Percentiles rank a stretch among this genome's conserved stretches.
Evolutionary conservation across 331 rosid species (phyloP).

Genomic region (Arachis monticola): DNA sequence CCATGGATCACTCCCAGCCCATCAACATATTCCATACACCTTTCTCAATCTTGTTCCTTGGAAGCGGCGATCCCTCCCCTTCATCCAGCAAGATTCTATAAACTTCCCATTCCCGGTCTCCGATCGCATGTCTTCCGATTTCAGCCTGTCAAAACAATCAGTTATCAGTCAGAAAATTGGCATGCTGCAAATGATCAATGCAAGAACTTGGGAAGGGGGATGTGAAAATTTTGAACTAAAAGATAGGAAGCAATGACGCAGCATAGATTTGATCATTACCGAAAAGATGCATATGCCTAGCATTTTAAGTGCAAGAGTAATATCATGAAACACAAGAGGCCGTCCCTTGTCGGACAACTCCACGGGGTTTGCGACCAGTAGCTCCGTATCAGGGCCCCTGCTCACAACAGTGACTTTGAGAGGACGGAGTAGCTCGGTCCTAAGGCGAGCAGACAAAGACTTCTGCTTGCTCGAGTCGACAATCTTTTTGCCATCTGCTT

Average conservation of each 20-base stretch:
- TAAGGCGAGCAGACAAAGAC: slow-evolving; percentile 66
- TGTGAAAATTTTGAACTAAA: slow-evolving; percentile 27
- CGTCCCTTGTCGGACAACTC: slow-evolving; percentile 92
- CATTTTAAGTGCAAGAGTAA: slow-evolving; percentile 86
- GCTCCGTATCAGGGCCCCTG: slow-evolving; percentile 89
- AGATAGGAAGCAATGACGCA: slow-evolving; percentile 32
- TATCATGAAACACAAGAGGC: slow-evolving; percentile 89
- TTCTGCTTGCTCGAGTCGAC: slow-evolving; percentile 76
- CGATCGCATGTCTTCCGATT: slow-evolving; percentile 76
- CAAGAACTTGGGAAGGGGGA: not conserved
- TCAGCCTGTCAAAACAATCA: slow-evolving; percentile 70
- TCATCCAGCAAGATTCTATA: slow-evolving; percentile 92
- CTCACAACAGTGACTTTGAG: slow-evolving; percentile 75
- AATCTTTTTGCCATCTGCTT: slow-evolving; percentile 90
- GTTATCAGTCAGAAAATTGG: not conserved
- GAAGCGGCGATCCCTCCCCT: slow-evolving; percentile 59
- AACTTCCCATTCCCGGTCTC: slow-evolving; percentile 90
- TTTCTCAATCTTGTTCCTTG: slow-evolving; percentile 66
- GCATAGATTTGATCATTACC: slow-evolving; percentile 56
- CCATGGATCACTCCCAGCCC: slow-evolving; percentile 82
- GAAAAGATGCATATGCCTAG: slow-evolving; percentile 73
- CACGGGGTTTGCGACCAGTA: slow-evolving; percentile 88
- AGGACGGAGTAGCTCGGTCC: slow-evolving; percentile 76
- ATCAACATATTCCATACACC: slow-evolving; percentile 91
- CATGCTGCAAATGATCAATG: not conserved